Evolutionary conservation across 1,139 yeast genomes (phyloP), one percentile per base, ranked within the genome.

Genomic region (Hansenula sp.): DNA sequence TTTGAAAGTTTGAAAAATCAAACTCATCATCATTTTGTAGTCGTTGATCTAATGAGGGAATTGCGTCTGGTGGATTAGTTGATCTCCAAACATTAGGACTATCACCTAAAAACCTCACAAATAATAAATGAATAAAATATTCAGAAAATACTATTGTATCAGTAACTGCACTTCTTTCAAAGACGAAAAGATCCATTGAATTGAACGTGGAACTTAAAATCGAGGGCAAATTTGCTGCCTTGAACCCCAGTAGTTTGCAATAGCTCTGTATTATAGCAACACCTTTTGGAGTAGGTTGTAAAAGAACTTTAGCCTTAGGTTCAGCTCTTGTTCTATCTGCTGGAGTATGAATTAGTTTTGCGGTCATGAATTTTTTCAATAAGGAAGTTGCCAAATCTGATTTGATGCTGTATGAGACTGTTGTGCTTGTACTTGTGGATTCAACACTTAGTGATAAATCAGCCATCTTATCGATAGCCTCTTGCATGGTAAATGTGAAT

Each of bases 251-350:
- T 33, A 67, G 71, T 39, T 66, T 65, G 47, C 83, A 79, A 56
- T 81, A 88, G 12, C 71, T 66, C 38, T 75, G 77, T 2, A 90
- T 61, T 0, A 88, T 58, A 0, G 89, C 80, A 5, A 88, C 77
- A 1, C 97, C 98, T 56, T 92, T 92, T 0, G 97, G 92, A 0
- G 97, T 88, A 6, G 96, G 95, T 54, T 90, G 97, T 28, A 89
- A 57, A 4, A 66, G 42, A 1, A 68, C 64, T 34, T 63, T 57
- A 3, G 55, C 61, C 41, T 72, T 71, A 2, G 80, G 70, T 35
- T 56, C 64, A n/a, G 59, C 50, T 39, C 80, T 57, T 0, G 94
- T 82, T 51, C 94, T 69, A 50, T 84, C 90, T 8, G 76, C 74
- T 0, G 96, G 96, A 20, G 80, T 76, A 56, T 89, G 96, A 11